phyloP scores from a whole-genome alignment of 1,284 basidiomycete genomes.

The Cryptococcus sp. region DNA sequence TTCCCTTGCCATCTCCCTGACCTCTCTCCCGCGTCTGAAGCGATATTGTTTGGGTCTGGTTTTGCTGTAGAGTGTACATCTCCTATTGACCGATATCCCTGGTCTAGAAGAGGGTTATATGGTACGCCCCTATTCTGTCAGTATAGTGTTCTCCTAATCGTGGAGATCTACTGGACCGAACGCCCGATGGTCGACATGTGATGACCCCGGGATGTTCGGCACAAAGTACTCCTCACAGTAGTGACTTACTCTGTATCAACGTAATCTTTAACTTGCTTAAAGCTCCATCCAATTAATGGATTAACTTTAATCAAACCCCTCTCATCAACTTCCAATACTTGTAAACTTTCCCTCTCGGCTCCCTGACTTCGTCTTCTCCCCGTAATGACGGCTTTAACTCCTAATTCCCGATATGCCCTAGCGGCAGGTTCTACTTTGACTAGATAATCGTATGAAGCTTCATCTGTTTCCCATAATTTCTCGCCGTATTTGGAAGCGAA shows the following conservation, averaged over 20 bases:
- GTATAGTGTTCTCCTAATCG: not conserved
- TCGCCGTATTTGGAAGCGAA: slow-evolving; percentile 81
- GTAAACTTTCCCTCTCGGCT: slow-evolving; percentile 72
- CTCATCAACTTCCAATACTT: slow-evolving; percentile 85
- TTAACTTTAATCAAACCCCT: slow-evolving; percentile 94
- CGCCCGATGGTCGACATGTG: not conserved
- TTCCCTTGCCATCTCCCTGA: slow-evolving; percentile 88
- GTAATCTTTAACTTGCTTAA: slow-evolving; percentile 80
- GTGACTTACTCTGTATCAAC: slow-evolving; percentile 62
- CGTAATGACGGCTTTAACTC: slow-evolving; percentile 86
- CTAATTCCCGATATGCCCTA: slow-evolving; percentile 75
- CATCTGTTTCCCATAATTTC: slow-evolving; percentile 82
- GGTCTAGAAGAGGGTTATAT: slow-evolving; percentile 78
- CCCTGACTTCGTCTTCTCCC: slow-evolving; percentile 91
- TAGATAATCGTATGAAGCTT: slow-evolving; percentile 82
- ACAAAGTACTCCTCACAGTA: not conserved
- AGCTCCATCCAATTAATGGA: slow-evolving; percentile 87
- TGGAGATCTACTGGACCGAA: too few species aligned
- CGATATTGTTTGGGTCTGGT: slow-evolving; percentile 55
- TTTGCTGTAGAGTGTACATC: slow-evolving; percentile 93
- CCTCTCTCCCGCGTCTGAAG: slow-evolving; percentile 67
- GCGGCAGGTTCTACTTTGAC: slow-evolving; percentile 96
- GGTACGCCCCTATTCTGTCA: slow-evolving; percentile 60
- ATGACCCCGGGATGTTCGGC: not conserved
- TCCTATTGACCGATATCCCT: slow-evolving; percentile 91